Conservation (phyloP, 2,329 filamentous ascomycete genomes). For the Stagonosporopsis vannaccii region DNA sequence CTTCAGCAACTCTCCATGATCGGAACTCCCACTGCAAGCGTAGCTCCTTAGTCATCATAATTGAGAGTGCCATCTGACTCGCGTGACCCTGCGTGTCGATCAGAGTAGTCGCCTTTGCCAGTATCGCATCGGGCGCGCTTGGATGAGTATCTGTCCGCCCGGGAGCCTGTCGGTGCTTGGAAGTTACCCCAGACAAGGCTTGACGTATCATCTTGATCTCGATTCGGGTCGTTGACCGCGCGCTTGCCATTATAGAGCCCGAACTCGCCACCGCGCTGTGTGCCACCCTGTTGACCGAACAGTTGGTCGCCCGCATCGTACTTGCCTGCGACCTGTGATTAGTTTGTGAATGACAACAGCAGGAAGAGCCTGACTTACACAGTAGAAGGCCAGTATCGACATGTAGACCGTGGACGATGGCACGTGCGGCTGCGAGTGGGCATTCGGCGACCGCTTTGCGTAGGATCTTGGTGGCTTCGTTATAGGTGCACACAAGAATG, state of each 20-base stretch:
- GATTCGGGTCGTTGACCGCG: not conserved
- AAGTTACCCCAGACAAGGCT: constrained; percentile 1
- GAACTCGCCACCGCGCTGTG: not conserved
- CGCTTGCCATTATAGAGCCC: constrained; percentile 9
- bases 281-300: constrained; percentile 8
- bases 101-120: constrained; percentile 1
- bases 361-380: constrained; percentile 15
- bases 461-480: constrained; percentile 76
- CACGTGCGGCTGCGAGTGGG: constrained; percentile 65
- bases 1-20: not conserved
- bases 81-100: not conserved
- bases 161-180: not conserved
- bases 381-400: constrained; percentile 33
- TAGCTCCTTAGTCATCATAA: constrained; percentile 1
- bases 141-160: not conserved
- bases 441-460: constrained; percentile 74
- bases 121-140: not conserved
- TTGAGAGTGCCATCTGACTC: constrained; percentile 1
- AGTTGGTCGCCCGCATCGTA: constrained; percentile 24
- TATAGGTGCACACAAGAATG: constrained; percentile 91
- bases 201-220: constrained; percentile 12
- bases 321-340: constrained; percentile 21
- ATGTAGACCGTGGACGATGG: constrained; percentile 29
- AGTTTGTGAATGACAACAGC: not conserved
- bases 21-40: not conserved